Base-by-base conservation (phyloP, 1,139 yeast genomes). In the Meyerozyma smithsonii region DNA sequence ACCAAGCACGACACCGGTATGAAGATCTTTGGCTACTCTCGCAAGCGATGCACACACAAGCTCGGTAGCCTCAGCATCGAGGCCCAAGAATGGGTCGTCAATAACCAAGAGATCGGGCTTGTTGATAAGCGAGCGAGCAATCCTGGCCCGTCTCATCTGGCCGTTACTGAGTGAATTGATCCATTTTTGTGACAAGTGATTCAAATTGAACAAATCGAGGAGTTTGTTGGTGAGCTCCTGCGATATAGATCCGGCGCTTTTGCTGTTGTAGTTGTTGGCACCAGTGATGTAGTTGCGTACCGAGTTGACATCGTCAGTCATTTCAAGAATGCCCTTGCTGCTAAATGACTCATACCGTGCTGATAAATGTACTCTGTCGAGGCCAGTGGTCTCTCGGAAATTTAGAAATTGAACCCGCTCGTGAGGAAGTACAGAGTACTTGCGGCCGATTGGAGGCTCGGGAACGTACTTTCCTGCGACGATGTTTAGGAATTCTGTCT, bases 61-160 rank as follows among this genome's bases (percentile, higher is more conserved):
- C 2, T 61, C 47, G 0, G 89, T 70, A 15, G 94, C 89, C 0
- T 62, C 58, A 0, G 96, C 95, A 53, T 92, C 98, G 21, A 92
- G 66, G 0, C 98, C 98, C 36, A 92, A 63, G 54, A 88, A 89
- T 7, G 97, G 96, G 51, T 92, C 97, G 58, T 92, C 97, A 14
- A 92, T 72, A 8, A 90, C 58, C 42, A 89, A 64, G 19, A 89
- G 50, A 32, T 69, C 68, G 0, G 97, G 96, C 37, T 75, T 66
- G 40, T 69, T 66, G 39, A 88, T 71, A 39, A 92, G 55, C 0
- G 90, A 78, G 46, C 77, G 74, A 0, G 97, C 97, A 23, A 92
- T 66, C 45, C 96, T 70, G 0, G 97, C 96, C 37, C 98, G 69
- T 49, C 98, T 72, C 59, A 86, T 80, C 60, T 92, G 98, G 0